These are phyloP conservation scores for Trichomonascus vanleenenianus DNA, from an alignment of 805 yeast species.

Conservation along the genomic window DNA sequence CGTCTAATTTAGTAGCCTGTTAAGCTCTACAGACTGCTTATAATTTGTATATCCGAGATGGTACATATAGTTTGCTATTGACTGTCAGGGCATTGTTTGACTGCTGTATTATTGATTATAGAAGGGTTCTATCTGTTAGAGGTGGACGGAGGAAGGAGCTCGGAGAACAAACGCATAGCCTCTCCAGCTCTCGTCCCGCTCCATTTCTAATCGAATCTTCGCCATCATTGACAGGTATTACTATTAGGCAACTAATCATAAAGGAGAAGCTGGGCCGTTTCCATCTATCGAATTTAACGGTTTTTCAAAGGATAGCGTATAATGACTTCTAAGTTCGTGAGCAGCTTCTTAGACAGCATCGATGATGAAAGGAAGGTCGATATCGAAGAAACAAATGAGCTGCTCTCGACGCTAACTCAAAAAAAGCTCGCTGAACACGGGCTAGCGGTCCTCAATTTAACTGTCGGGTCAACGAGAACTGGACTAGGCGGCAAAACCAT, in stretches of 20 bases:
- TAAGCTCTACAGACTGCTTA: too few relatives aligned
- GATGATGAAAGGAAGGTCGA: slow-evolving; percentile 47
- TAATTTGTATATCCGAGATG: too few relatives aligned
- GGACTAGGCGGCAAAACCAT: slow-evolving; percentile 74
- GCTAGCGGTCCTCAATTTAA: slow-evolving; percentile 63
- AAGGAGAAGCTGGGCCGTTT: not conserved
- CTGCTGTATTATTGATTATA: too few relatives aligned
- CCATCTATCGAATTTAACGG: not conserved
- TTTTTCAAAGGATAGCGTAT: not conserved
- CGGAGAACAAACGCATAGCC: too few relatives aligned
- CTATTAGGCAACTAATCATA: not conserved
- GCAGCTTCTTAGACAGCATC: slow-evolving; percentile 34
- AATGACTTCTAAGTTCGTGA: slow-evolving; percentile 18
- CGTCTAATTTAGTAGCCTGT: too few relatives aligned
- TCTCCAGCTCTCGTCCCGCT: too few relatives aligned
- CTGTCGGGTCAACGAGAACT: slow-evolving; percentile 52
- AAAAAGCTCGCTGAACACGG: slow-evolving; percentile 65
- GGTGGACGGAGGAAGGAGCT: too few relatives aligned
- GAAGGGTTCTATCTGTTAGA: too few relatives aligned
- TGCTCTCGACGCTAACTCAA: slow-evolving; percentile 46
- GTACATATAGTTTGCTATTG: too few relatives aligned
- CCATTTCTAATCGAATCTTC: too few relatives aligned
- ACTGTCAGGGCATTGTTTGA: too few relatives aligned
- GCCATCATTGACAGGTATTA: not conserved
- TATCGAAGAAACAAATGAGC: slow-evolving; percentile 36